Percentiles rank a stretch among this genome's conserved stretches.
These are phyloP conservation scores for Blastocystis sp. DNA, from an alignment of 352 stramenopile genomes.

Conservation along the genomic window DNA sequence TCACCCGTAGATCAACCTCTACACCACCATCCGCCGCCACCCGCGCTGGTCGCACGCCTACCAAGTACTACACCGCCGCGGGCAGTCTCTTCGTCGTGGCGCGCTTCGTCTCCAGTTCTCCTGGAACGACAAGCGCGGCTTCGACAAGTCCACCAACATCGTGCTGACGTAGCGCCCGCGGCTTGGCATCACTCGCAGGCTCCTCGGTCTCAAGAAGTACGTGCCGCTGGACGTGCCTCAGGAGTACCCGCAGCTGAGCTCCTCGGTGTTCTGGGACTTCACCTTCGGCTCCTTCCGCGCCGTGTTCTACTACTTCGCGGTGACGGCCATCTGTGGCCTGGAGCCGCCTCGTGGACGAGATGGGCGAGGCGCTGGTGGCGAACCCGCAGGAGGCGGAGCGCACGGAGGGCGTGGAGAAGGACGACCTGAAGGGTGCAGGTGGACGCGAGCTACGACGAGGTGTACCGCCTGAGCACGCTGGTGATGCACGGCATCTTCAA, in stretches of 20 bases:
- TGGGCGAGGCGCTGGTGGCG: background rate
- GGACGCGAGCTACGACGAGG: conserved; percentile 29
- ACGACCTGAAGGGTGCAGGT: conserved; percentile 30
- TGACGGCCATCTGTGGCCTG: conserved; percentile 23
- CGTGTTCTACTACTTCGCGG: conserved; percentile 57
- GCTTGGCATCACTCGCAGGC: background rate
- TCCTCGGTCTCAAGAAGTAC: conserved; percentile 54
- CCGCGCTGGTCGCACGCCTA: conserved; percentile 46
- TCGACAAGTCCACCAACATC: background rate
- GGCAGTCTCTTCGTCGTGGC: conserved; percentile 26
- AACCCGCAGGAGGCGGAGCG: conserved; percentile 25
- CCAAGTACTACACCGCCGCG: conserved; percentile 28
- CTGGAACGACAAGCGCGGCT: conserved; percentile 8
- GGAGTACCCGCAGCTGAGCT: background rate
- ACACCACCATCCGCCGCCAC: background rate
- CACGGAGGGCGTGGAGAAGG: background rate
- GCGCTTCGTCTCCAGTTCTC: conserved; percentile 54
- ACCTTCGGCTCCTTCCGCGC: conserved; percentile 7
- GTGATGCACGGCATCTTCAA: conserved; percentile 40
- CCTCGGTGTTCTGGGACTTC: background rate
- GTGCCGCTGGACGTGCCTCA: background rate
- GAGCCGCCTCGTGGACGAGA: conserved; percentile 23
- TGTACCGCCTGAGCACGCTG: conserved; percentile 51
- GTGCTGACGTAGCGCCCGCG: background rate
- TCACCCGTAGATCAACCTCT: conserved; percentile 20